Evolutionary conservation across 2,329 filamentous ascomycete species (phyloP).

Genomic region (Calonectria multiphialidica): DNA sequence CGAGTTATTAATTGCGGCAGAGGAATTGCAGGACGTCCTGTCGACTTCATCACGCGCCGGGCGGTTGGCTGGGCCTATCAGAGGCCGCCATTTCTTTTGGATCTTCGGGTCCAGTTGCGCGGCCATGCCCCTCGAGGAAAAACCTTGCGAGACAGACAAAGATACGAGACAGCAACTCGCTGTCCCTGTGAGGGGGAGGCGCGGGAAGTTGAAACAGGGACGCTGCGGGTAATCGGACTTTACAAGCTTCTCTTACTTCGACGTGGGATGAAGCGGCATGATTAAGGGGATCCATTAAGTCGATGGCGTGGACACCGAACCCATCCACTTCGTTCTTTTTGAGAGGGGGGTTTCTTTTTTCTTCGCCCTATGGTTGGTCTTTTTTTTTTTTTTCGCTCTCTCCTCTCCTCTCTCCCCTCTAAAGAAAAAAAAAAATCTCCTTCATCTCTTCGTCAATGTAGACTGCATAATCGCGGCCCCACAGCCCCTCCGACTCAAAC

Average conservation of each 20-base stretch:
- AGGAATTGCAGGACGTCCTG: background rate
- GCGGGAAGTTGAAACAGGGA: constrained; percentile 8
- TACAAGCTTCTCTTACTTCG: background rate
- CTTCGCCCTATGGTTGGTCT: background rate
- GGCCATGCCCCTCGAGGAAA: constrained; percentile 11
- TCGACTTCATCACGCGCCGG: constrained; percentile 12
- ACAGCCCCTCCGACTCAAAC: constrained; percentile 34
- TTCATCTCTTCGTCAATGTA: constrained; percentile 19
- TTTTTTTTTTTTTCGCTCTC: background rate
- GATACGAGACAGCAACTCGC: background rate
- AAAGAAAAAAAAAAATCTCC: background rate
- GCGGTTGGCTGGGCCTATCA: constrained; percentile 21
- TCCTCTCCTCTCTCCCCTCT: background rate
- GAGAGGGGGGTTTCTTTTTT: background rate
- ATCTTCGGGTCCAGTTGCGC: constrained; percentile 10
- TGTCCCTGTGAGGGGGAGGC: constrained; percentile 3
- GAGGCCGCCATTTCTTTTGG: background rate
- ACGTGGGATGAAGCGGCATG: background rate
- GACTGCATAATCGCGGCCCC: constrained; percentile 41
- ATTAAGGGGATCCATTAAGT: constrained; percentile 10
- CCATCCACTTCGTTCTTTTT: constrained; percentile 1
- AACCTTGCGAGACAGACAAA: background rate
- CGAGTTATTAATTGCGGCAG: constrained; percentile 5
- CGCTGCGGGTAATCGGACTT: constrained; percentile 15
- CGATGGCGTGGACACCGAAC: background rate